Percentiles rank a stretch among this genome's conserved stretches.
Evolutionary conservation across 331 rosid species (phyloP).

Genomic region (Malus hybrid): DNA sequence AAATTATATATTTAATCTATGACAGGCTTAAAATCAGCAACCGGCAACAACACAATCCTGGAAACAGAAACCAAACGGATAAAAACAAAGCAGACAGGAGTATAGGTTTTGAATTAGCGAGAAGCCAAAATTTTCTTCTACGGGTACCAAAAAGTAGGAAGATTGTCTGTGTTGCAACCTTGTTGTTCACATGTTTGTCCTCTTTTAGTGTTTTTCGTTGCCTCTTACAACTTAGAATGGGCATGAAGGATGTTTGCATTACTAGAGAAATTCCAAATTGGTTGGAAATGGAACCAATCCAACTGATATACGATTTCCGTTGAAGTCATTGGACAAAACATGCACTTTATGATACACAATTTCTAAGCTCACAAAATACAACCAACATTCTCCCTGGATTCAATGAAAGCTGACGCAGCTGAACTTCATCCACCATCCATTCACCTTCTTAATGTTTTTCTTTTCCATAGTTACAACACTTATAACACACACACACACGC

Average conservation of each 20-base stretch:
- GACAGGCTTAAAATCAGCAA: neutral
- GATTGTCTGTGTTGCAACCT: neutral
- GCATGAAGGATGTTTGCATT: neutral
- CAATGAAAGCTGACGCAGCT: neutral
- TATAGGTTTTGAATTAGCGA: neutral
- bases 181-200: neutral
- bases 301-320: neutral
- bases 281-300: neutral
- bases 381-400: neutral
- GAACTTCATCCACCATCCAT: neutral
- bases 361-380: neutral
- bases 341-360: neutral
- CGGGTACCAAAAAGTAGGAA: neutral
- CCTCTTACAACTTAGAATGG: neutral
- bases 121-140: neutral
- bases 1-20: neutral
- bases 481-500: neutral
- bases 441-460: neutral
- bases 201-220: neutral
- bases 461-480: neutral
- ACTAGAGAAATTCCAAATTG: neutral
- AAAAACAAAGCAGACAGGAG: neutral
- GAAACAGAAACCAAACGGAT: neutral
- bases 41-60: neutral
- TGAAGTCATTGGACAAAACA: neutral